phyloP scores from a whole-genome alignment of 345 rosid genomes.

The Geranium brycei region DNA sequence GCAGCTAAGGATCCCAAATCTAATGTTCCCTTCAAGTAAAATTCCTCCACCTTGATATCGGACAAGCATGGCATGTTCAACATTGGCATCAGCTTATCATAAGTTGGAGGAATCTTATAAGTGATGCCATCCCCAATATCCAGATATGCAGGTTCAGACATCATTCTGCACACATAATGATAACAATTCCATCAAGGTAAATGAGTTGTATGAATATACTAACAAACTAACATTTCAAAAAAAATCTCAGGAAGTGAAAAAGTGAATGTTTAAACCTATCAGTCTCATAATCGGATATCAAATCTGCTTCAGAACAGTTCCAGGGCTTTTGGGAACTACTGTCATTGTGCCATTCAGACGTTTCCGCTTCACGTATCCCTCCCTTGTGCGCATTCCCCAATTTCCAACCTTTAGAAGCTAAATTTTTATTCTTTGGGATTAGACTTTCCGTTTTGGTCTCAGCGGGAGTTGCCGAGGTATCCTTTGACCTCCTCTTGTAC shows the following conservation, averaged over 20 bases:
- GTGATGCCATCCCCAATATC: slow-evolving; percentile 88
- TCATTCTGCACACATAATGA: slow-evolving; percentile 37
- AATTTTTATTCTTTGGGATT: slow-evolving; percentile 29
- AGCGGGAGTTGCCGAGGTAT: slow-evolving; percentile 31
- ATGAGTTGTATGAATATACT: not conserved
- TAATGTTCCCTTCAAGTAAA: slow-evolving; percentile 73
- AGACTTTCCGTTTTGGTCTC: slow-evolving; percentile 31
- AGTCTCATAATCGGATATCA: slow-evolving; percentile 39
- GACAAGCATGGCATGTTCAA: slow-evolving; percentile 79
- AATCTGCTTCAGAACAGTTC: slow-evolving; percentile 35
- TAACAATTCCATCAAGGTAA: not conserved
- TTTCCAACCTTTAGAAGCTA: slow-evolving; percentile 46
- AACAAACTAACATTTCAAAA: not conserved
- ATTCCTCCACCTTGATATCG: slow-evolving; percentile 72
- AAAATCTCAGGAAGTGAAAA: slow-evolving; percentile 4
- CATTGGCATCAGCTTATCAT: slow-evolving; percentile 68
- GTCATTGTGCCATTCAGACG: slow-evolving; percentile 50
- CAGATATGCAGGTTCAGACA: slow-evolving; percentile 80
- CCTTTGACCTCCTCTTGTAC: slow-evolving; percentile 68
- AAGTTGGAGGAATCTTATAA: slow-evolving; percentile 78
- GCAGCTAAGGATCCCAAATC: slow-evolving; percentile 86
- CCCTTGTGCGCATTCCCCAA: slow-evolving; percentile 37
- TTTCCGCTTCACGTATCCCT: slow-evolving; percentile 45
- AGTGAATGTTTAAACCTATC: slow-evolving; percentile 11
- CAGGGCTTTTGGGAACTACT: slow-evolving; percentile 36